These are phyloP conservation scores for Yueomyces sp. DNA, from an alignment of 1,139 yeast species.

Conservation along the genomic window DNA sequence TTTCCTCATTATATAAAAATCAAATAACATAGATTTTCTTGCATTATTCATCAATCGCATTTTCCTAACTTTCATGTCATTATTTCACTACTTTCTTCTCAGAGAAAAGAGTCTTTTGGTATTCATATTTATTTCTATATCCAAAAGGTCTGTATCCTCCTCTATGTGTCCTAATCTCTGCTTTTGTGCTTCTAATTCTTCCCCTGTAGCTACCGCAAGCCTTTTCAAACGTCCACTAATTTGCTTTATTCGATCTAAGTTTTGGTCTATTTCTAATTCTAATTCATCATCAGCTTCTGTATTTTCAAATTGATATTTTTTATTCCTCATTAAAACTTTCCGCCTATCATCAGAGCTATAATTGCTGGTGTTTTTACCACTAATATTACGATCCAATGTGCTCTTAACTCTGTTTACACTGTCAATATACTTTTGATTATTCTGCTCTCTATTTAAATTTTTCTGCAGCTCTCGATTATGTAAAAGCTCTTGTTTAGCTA, in stretches of 20 bases:
- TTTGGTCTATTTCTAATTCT: constrained; percentile 44
- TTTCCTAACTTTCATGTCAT: no score
- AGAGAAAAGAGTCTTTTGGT: constrained; percentile 20
- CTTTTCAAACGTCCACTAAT: constrained; percentile 37
- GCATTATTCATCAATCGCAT: no score
- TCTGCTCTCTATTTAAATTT: constrained; percentile 32
- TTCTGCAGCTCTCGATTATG: constrained; percentile 56
- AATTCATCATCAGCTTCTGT: constrained; percentile 51
- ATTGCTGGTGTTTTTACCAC: constrained; percentile 16
- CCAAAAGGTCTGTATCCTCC: constrained; percentile 39
- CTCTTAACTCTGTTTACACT: constrained; percentile 39
- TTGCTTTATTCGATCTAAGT: constrained; percentile 37
- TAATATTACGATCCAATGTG: constrained; percentile 23
- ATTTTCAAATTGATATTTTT: constrained; percentile 42
- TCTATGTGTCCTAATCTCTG: constrained; percentile 40
- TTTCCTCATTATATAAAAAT: no score
- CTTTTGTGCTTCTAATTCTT: constrained; percentile 42
- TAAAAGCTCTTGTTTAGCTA: constrained; percentile 62
- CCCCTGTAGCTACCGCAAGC: constrained; percentile 39
- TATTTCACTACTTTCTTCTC: no score
- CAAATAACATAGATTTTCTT: no score
- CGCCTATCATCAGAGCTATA: constrained; percentile 16
- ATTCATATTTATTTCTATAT: constrained; percentile 40
- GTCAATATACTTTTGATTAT: constrained; percentile 31
- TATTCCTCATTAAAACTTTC: constrained; percentile 27